Conservation (phyloP, 1,284 basidiomycete genomes). For the Tilletia indica region DNA sequence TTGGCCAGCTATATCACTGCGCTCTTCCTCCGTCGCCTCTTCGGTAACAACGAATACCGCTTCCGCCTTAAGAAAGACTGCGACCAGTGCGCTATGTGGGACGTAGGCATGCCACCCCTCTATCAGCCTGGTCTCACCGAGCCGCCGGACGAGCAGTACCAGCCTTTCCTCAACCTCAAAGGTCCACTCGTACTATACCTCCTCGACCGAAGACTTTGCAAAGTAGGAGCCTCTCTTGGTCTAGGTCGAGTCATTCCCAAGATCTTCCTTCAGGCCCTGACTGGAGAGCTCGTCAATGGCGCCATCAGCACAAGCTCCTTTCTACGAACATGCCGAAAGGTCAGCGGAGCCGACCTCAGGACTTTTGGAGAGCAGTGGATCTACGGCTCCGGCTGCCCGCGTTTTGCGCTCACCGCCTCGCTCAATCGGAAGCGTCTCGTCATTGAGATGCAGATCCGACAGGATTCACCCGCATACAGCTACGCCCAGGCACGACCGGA, state of each 20-base stretch:
- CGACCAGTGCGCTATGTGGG: constrained; percentile 83
- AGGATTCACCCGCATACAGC: constrained; percentile 72
- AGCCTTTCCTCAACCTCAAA: constrained; percentile 84
- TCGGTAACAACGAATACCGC: constrained; percentile 96
- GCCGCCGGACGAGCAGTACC: constrained; percentile 59
- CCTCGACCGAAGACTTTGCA: constrained; percentile 85
- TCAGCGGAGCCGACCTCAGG: constrained; percentile 74
- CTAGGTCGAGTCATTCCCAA: constrained; percentile 92
- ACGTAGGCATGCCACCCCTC: constrained; percentile 85
- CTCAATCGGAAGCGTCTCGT: constrained; percentile 98
- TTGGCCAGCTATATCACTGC: constrained; percentile 86
- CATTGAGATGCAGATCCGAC: constrained; percentile 90
- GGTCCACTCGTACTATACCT: constrained; percentile 92
- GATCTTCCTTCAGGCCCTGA: constrained; percentile 88
- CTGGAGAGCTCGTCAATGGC: constrained; percentile 77
- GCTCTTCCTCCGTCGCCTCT: constrained; percentile 78
- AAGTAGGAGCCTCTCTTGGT: constrained; percentile 90
- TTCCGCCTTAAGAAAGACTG: constrained; percentile 95
- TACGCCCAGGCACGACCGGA: constrained; percentile 46
- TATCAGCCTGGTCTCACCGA: constrained; percentile 81
- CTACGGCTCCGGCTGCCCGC: constrained; percentile 92
- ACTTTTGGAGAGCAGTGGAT: constrained; percentile 98
- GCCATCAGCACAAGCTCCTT: constrained; percentile 86
- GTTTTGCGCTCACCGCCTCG: constrained; percentile 81
- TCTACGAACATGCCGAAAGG: constrained; percentile 86